Evolutionary conservation across 108 stramenopile species (phyloP).

Genomic region (Mediolabrus comicus): DNA sequence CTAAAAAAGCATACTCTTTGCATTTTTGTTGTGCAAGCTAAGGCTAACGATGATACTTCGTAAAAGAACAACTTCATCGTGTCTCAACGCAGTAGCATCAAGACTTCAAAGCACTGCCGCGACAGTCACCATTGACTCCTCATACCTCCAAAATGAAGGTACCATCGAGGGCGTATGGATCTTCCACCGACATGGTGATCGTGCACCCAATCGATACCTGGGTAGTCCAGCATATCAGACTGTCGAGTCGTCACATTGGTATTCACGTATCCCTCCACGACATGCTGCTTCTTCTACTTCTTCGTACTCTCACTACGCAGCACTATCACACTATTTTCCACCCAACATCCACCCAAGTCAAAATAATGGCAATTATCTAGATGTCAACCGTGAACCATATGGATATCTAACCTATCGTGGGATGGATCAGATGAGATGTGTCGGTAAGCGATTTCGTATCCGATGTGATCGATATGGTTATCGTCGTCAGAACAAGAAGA

Average conservation of each 20-base stretch:
- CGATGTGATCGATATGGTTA: slow-evolving; percentile 56
- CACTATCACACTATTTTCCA: slow-evolving; percentile 46
- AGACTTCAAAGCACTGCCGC: background rate
- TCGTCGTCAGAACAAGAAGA: slow-evolving; percentile 2
- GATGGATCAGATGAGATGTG: slow-evolving; percentile 63
- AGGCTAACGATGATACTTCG: no score
- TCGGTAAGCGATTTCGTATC: slow-evolving; percentile 42
- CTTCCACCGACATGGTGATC: slow-evolving; percentile 79
- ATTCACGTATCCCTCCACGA: slow-evolving; percentile 46
- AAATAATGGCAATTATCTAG: slow-evolving; percentile 47
- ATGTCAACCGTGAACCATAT: slow-evolving; percentile 51
- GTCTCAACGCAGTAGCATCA: background rate
- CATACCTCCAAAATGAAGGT: slow-evolving; percentile 39
- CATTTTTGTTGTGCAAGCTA: no score
- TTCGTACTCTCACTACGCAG: slow-evolving; percentile 23
- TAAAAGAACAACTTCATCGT: background rate
- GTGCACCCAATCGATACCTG: slow-evolving; percentile 59
- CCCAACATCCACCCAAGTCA: slow-evolving; percentile 41
- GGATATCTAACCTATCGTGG: slow-evolving; percentile 73
- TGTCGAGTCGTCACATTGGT: slow-evolving; percentile 62
- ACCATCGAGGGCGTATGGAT: slow-evolving; percentile 66
- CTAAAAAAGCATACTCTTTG: no score
- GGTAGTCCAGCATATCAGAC: slow-evolving; percentile 28
- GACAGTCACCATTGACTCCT: background rate
- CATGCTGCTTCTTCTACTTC: no score